Evolutionary conservation across 345 rosid species (phyloP).

Genomic region (Lumnitzera racemosa): DNA sequence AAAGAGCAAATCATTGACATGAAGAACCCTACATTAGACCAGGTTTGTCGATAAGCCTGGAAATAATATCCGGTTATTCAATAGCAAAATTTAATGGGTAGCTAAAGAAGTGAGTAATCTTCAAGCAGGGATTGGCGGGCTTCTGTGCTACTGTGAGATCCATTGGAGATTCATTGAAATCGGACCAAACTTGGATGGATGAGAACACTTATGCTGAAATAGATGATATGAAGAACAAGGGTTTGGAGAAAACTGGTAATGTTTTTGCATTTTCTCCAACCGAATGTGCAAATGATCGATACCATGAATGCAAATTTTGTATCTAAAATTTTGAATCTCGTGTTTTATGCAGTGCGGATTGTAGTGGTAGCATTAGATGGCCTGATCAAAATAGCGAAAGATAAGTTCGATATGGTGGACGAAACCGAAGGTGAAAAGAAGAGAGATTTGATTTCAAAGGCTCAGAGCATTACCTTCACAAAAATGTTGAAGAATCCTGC

Average conservation of each 20-base stretch:
- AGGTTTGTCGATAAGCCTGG: conserved; percentile 29
- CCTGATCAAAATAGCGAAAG: conserved; percentile 44
- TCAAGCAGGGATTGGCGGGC: conserved; percentile 38
- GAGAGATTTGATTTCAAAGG: conserved; percentile 4
- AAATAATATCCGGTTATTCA: background rate
- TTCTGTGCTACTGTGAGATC: conserved; percentile 45
- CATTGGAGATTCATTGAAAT: conserved; percentile 65
- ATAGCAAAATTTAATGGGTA: background rate
- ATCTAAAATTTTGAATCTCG: background rate
- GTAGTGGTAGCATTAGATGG: conserved; percentile 51
- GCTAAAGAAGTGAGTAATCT: background rate
- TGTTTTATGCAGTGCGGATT: conserved; percentile 34
- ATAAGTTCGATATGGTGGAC: conserved; percentile 54
- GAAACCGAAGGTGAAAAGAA: conserved; percentile 38
- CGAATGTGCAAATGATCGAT: background rate
- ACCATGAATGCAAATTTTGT: background rate
- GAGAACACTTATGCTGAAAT: conserved; percentile 26
- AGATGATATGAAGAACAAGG: conserved; percentile 25
- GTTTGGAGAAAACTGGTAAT: conserved; percentile 49
- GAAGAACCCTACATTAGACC: conserved; percentile 34
- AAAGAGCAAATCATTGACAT: conserved; percentile 31
- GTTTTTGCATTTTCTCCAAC: background rate
- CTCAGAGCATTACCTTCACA: conserved; percentile 6
- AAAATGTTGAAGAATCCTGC: conserved; percentile 21
- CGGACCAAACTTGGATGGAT: conserved; percentile 40